phyloP scores from a whole-genome alignment of 2,329 filamentous ascomycete genomes.

The Triangularia setosa region DNA sequence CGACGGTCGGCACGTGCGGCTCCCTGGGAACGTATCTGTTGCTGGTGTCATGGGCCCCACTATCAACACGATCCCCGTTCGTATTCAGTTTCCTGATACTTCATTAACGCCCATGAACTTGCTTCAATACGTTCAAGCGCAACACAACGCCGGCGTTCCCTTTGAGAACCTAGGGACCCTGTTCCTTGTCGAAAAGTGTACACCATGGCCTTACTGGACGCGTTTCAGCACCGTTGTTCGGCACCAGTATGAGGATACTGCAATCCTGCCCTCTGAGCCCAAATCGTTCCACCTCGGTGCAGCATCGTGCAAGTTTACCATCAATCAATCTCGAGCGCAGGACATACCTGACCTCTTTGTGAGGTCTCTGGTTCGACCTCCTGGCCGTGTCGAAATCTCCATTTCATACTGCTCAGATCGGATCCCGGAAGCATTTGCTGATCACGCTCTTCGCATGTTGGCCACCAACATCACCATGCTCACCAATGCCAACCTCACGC shows the following conservation, averaged over 20 bases:
- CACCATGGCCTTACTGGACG: constrained; percentile 51
- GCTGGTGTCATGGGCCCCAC: constrained; percentile 44
- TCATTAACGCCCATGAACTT: constrained; percentile 46
- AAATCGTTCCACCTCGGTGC: constrained; percentile 43
- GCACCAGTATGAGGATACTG: constrained; percentile 43
- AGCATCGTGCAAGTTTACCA: constrained; percentile 42
- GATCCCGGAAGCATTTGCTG: constrained; percentile 39
- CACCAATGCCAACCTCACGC: constrained; percentile 44
- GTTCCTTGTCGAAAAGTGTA: constrained; percentile 51
- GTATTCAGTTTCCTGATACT: constrained; percentile 42
- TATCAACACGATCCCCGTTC: constrained; percentile 45
- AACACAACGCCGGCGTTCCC: constrained; percentile 44
- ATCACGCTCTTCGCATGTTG: constrained; percentile 44
- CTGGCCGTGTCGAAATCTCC: constrained; percentile 39
- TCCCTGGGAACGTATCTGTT: constrained; percentile 53
- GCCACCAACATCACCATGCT: constrained; percentile 44
- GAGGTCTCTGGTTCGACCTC: constrained; percentile 36
- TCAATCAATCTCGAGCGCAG: constrained; percentile 38
- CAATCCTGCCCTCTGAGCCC: constrained; percentile 33
- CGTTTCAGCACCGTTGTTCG: constrained; percentile 53
- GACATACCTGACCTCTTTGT: constrained; percentile 46
- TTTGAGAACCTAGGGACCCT: constrained; percentile 50
- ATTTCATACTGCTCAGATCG: constrained; percentile 45
- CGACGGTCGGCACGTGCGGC: constrained; percentile 42
- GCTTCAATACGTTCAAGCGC: constrained; percentile 45